Conservation (phyloP, 148 eudicot genomes). For the Limonium bicolor region DNA sequence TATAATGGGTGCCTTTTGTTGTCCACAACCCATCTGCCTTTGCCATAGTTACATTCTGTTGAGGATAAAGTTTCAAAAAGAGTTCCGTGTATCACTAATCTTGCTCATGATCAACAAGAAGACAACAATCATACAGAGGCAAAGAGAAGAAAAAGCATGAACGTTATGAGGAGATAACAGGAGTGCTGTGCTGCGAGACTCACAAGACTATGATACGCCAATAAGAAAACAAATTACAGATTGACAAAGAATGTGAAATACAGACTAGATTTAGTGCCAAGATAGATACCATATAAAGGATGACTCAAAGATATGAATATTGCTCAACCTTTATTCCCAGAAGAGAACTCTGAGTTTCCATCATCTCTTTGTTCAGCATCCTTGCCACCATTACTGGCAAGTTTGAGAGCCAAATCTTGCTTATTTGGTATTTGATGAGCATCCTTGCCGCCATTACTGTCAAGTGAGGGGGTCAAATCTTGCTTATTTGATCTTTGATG, state of each 20-base stretch:
- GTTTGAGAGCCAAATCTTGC: too few relatives aligned
- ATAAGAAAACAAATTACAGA: neutral
- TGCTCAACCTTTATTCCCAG: conserved; percentile 19
- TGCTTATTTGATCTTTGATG: too few relatives aligned
- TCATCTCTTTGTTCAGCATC: neutral
- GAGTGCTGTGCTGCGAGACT: neutral
- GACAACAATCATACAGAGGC: too few relatives aligned
- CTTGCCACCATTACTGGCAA: neutral
- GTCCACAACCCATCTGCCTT: conserved; percentile 48
- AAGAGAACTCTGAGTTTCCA: conserved; percentile 1
- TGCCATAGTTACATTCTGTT: conserved; percentile 44
- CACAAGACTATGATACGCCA: neutral
- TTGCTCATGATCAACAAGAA: neutral
- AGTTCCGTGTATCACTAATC: neutral
- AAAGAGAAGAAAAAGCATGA: too few relatives aligned
- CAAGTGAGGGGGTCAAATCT: too few relatives aligned
- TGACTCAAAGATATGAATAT: neutral
- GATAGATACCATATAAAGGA: too few relatives aligned
- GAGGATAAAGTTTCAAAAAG: conserved; percentile 1
- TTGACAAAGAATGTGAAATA: neutral
- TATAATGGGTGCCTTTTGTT: conserved; percentile 28
- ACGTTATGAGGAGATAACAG: too few relatives aligned
- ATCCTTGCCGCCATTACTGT: conserved; percentile 4
- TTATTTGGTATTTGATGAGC: too few relatives aligned
- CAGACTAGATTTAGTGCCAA: neutral